Percentiles rank a stretch among this genome's conserved stretches.
Evolutionary conservation across 345 rosid genomes (phyloP).

Genomic region (Laguncularia racemosa): DNA sequence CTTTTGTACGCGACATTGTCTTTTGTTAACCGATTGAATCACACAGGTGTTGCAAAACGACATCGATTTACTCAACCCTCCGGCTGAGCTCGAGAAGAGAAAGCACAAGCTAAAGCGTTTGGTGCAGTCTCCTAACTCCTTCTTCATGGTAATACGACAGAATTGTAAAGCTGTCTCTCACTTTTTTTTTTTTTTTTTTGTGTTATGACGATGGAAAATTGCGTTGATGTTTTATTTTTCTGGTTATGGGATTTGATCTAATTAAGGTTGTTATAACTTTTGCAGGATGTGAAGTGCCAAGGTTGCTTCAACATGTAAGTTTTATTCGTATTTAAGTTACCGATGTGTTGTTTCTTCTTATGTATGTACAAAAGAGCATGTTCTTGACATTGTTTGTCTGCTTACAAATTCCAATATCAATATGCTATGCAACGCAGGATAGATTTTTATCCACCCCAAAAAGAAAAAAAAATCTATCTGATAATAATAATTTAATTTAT

Average conservation of each 20-base stretch:
- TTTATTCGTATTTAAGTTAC: too few species aligned
- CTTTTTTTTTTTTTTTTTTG: neutral
- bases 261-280: neutral
- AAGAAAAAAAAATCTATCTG: too few species aligned
- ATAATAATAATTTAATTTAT: too few species aligned
- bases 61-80: constrained; percentile 65
- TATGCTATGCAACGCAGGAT: too few species aligned
- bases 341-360: neutral
- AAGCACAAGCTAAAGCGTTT: constrained; percentile 85
- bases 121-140: constrained; percentile 66
- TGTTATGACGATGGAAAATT: neutral
- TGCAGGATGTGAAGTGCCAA: constrained; percentile 73
- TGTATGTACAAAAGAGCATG: too few species aligned
- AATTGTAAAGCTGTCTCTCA: neutral
- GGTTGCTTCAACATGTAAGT: constrained; percentile 75
- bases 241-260: neutral
- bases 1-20: too few species aligned
- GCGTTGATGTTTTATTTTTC: neutral
- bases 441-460: too few species aligned
- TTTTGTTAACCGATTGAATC: too few species aligned
- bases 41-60: constrained; percentile 60
- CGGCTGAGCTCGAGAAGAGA: constrained; percentile 70
- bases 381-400: too few species aligned
- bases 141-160: constrained; percentile 43
- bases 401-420: too few species aligned